phyloP scores from a whole-genome alignment of 148 eudicot species.

The Hydrangea macrophylla region DNA sequence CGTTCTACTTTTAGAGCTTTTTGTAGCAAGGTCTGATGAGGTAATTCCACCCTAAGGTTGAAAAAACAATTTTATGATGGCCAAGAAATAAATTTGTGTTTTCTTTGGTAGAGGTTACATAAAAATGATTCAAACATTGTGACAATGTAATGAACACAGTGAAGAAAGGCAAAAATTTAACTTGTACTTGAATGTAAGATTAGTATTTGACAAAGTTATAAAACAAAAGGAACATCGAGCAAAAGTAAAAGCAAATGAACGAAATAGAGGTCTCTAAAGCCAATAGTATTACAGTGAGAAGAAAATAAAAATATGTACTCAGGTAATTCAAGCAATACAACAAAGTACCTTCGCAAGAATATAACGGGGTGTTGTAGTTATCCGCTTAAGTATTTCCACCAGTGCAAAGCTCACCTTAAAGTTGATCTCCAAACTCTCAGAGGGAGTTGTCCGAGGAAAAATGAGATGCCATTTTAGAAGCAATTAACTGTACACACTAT shows the following conservation, averaged over 20 bases:
- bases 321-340: not conserved
- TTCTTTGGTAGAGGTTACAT: not conserved
- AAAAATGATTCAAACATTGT: too few species aligned
- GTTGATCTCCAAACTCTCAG: slow-evolving; percentile 89
- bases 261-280: slow-evolving; percentile 2
- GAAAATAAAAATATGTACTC: not conserved
- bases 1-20: slow-evolving; percentile 83
- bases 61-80: slow-evolving; percentile 2
- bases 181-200: too few species aligned
- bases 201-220: too few species aligned
- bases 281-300: not conserved
- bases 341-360: slow-evolving; percentile 94
- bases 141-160: too few species aligned
- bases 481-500: too few species aligned
- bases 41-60: slow-evolving; percentile 92
- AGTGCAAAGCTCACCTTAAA: slow-evolving; percentile 94
- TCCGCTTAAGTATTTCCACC: slow-evolving; percentile 85
- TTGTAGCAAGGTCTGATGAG: slow-evolving; percentile 97
- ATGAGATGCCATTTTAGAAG: too few species aligned
- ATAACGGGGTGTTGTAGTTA: slow-evolving; percentile 80
- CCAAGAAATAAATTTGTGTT: not conserved
- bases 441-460: slow-evolving; percentile 56
- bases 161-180: too few species aligned
- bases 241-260: too few species aligned
- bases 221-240: too few species aligned